Evolutionary conservation across 768 basidiomycete genomes (phyloP).

Genomic region (Suillus alpinus): DNA sequence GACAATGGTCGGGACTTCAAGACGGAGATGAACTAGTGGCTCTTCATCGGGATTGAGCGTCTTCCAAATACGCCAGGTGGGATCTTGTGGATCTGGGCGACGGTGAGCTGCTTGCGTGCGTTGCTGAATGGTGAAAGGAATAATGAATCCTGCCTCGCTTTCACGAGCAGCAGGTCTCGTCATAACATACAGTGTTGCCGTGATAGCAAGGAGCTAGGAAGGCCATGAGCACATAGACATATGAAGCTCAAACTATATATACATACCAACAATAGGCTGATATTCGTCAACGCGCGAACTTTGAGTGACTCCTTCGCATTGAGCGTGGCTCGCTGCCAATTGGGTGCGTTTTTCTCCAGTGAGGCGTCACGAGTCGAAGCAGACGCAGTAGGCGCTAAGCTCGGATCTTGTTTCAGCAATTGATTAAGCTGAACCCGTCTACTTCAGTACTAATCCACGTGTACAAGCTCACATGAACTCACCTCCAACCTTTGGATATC

Average conservation of each 20-base stretch:
- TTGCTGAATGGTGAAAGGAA: conserved; percentile 28
- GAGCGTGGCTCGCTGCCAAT: conserved; percentile 29
- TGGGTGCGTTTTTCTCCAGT: conserved; percentile 20
- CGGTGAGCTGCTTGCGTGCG: conserved; percentile 32
- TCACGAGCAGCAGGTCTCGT: conserved; percentile 49
- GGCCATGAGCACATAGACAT: conserved; percentile 6
- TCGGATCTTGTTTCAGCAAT: conserved; percentile 71
- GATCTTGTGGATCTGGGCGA: conserved; percentile 35
- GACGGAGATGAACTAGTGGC: conserved; percentile 67
- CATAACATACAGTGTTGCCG: conserved; percentile 70
- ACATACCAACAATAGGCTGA: conserved; percentile 75
- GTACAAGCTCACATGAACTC: conserved; percentile 17
- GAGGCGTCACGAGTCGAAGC: conserved; percentile 21
- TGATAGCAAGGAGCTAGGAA: conserved; percentile 70
- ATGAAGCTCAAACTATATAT: background rate
- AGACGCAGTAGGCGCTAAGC: conserved; percentile 45
- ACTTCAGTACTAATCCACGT: conserved; percentile 11
- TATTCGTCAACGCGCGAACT: conserved; percentile 71
- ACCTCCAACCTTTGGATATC: conserved; percentile 93
- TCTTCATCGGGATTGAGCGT: conserved; percentile 68
- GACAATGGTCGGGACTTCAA: conserved; percentile 78
- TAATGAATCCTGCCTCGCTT: conserved; percentile 18
- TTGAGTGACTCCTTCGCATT: conserved; percentile 46
- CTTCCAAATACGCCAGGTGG: conserved; percentile 74
- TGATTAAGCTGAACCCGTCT: conserved; percentile 65